phyloP scores from a whole-genome alignment of 352 stramenopile genomes.

The Phytophthora pistaciae region DNA sequence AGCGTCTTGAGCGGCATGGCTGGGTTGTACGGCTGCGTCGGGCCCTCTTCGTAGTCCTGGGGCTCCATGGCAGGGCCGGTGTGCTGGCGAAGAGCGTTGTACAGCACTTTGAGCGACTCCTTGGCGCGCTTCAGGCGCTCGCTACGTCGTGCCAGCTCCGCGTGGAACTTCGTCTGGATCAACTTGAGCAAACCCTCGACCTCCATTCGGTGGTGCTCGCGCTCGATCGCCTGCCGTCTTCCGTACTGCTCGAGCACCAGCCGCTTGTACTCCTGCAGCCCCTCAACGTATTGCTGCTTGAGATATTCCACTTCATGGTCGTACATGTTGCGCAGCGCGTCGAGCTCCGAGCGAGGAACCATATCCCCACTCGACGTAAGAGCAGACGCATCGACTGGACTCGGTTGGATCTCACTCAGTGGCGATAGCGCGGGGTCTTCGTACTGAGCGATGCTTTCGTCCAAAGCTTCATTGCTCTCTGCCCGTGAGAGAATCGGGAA shows the following conservation, averaged over 20 bases:
- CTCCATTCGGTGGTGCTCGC: constrained; percentile 65
- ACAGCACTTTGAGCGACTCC: constrained; percentile 72
- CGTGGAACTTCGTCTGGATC: constrained; percentile 71
- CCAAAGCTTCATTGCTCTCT: constrained; percentile 51
- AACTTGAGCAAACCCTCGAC: constrained; percentile 68
- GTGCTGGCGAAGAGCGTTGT: constrained; percentile 47
- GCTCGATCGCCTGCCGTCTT: constrained; percentile 61
- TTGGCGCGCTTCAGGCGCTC: constrained; percentile 63
- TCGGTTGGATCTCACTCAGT: constrained; percentile 29
- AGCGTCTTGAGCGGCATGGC: constrained; percentile 58
- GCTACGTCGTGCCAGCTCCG: constrained; percentile 58
- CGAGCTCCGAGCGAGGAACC: constrained; percentile 47
- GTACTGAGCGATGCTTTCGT: constrained; percentile 58
- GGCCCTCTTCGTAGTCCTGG: neutral
- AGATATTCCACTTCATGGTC: constrained; percentile 52
- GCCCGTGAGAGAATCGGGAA: constrained; percentile 46
- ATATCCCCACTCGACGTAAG: neutral
- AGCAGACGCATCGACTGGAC: neutral
- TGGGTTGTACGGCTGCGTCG: constrained; percentile 31
- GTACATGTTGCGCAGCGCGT: constrained; percentile 45
- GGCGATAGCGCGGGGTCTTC: constrained; percentile 48
- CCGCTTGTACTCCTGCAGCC: constrained; percentile 74
- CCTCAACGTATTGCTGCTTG: constrained; percentile 68
- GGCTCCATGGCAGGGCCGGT: constrained; percentile 5
- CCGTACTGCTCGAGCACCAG: constrained; percentile 81